Evolutionary conservation across 768 basidiomycete species (phyloP).

Genomic region (Russula ochroleuca): DNA sequence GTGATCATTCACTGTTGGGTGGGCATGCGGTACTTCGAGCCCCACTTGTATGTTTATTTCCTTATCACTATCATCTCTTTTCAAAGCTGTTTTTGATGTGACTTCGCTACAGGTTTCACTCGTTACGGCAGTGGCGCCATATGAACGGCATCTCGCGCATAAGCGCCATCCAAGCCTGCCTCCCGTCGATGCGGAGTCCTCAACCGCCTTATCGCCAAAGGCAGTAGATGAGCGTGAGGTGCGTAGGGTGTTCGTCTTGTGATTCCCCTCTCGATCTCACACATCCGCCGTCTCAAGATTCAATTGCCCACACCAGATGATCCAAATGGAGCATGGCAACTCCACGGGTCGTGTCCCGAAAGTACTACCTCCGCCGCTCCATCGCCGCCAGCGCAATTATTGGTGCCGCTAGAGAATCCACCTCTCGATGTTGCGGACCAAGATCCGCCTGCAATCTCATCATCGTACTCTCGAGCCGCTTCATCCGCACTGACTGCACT

Average conservation of each 20-base stretch:
- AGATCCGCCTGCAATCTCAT: too few relatives aligned
- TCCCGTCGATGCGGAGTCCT: background rate
- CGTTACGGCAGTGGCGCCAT: constrained; percentile 1
- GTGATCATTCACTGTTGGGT: background rate
- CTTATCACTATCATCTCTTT: constrained; percentile 17
- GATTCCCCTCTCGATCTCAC: background rate
- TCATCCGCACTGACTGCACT: constrained; percentile 16
- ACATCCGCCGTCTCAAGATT: background rate
- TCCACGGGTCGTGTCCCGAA: background rate
- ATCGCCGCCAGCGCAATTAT: background rate
- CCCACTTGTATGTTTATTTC: background rate
- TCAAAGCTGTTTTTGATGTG: constrained; percentile 6
- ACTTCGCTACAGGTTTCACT: constrained; percentile 3
- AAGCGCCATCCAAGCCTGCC: background rate
- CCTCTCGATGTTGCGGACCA: background rate
- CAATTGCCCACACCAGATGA: background rate
- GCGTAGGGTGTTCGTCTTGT: background rate
- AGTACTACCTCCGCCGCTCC: background rate
- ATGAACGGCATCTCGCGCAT: background rate
- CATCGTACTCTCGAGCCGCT: constrained; percentile 8
- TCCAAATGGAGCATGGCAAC: background rate
- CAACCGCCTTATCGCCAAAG: background rate
- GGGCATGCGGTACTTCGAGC: background rate
- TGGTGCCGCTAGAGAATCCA: background rate
- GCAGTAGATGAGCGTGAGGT: constrained; percentile 4